Percentiles rank a stretch among this genome's conserved stretches.
phyloP scores from a whole-genome alignment of 208 protist species.

The Acanthamoeba divionensis region DNA sequence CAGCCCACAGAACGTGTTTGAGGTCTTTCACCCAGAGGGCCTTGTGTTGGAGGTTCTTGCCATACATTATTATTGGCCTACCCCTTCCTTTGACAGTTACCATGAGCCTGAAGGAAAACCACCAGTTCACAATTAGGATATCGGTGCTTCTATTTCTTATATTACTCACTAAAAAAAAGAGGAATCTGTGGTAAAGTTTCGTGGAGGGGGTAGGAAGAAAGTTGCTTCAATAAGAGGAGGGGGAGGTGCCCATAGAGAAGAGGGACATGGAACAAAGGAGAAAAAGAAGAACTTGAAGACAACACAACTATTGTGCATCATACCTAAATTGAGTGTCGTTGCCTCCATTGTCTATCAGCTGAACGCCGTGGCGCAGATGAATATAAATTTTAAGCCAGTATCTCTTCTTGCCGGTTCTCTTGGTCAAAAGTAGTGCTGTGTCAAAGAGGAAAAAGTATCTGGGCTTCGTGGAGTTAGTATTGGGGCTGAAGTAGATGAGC shows the following conservation, averaged over 20 bases:
- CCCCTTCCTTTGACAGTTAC: background rate
- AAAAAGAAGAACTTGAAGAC: conserved; percentile 21
- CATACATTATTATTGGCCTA: conserved; percentile 5
- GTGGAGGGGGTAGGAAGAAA: too few species aligned
- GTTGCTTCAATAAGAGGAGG: too few species aligned
- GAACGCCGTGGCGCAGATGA: background rate
- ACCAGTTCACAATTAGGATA: too few species aligned
- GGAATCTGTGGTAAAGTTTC: too few species aligned
- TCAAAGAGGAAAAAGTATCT: conserved; percentile 38
- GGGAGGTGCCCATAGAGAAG: too few species aligned
- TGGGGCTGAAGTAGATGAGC: conserved; percentile 41
- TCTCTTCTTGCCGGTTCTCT: background rate
- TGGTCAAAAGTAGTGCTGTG: background rate
- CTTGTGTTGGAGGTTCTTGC: background rate
- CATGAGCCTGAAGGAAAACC: too few species aligned
- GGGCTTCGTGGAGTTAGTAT: conserved; percentile 14
- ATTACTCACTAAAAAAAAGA: too few species aligned
- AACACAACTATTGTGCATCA: background rate
- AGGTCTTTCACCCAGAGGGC: background rate
- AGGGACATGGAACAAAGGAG: too few species aligned
- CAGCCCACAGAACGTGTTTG: background rate
- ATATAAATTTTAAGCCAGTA: conserved; percentile 28
- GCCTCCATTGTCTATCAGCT: background rate
- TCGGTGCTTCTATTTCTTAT: too few species aligned
- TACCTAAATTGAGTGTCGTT: background rate